Evolutionary conservation across 805 yeast species (phyloP).

Genomic region (Wickerhamomyces subpelliculosus): DNA sequence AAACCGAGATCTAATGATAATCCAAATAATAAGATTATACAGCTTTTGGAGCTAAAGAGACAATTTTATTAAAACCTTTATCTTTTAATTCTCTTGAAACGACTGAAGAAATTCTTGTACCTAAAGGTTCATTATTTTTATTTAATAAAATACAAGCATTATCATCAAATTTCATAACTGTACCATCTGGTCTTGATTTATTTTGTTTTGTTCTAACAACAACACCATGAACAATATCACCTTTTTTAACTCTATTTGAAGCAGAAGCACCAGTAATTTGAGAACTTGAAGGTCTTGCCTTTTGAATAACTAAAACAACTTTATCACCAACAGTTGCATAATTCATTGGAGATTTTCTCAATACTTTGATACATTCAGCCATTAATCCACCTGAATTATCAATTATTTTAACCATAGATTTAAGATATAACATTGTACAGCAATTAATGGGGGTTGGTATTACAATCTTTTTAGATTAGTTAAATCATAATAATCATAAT

Average conservation of each 20-base stretch:
- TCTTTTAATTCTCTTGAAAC: constrained; percentile 88
- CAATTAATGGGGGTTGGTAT: too few relatives aligned
- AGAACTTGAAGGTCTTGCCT: constrained; percentile 72
- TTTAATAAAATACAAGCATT: constrained; percentile 94
- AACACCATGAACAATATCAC: constrained; percentile 93
- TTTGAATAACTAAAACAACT: constrained; percentile 89
- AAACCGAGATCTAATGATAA: background rate
- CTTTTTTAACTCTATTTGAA: constrained; percentile 80
- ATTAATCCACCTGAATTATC: constrained; percentile 94
- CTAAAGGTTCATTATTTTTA: constrained; percentile 89
- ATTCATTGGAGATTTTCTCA: constrained; percentile 80
- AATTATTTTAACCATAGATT: constrained; percentile 80
- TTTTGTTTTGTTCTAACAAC: constrained; percentile 87
- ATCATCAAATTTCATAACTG: constrained; percentile 83
- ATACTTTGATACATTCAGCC: constrained; percentile 93
- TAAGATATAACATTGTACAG: constrained; percentile 70
- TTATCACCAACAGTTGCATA: constrained; percentile 86
- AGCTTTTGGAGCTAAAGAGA: constrained; percentile 85
- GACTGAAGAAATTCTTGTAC: constrained; percentile 84
- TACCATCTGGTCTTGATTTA: constrained; percentile 75
- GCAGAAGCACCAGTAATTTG: constrained; percentile 69
- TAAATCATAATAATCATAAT: too few relatives aligned
- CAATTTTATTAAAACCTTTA: constrained; percentile 77
- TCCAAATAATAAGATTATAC: constrained; percentile 26
- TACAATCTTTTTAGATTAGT: too few relatives aligned